Percentiles rank a stretch among this genome's conserved stretches.
Evolutionary conservation across 2,329 filamentous ascomycete species (phyloP).

Genomic region (Didymosphaeria variabile): DNA sequence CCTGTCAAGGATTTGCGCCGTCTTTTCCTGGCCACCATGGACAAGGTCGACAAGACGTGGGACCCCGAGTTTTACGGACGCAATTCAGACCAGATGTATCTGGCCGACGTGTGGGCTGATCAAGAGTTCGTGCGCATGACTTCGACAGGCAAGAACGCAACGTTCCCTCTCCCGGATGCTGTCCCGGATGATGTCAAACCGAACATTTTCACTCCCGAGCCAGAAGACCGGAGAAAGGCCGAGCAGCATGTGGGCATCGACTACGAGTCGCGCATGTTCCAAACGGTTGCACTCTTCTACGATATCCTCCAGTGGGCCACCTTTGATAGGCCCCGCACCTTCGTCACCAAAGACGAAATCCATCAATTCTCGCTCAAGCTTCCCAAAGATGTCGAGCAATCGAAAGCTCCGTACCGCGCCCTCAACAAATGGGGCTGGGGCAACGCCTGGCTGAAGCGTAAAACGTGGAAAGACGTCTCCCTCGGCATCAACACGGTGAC

Average conservation of each 20-base stretch:
- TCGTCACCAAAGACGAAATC: neutral
- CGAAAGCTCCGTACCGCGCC: neutral
- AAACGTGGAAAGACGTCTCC: slow-evolving; percentile 5
- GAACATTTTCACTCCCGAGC: neutral
- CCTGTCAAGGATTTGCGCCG: slow-evolving; percentile 1
- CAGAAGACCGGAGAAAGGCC: neutral
- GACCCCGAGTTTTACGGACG: neutral
- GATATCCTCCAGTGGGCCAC: slow-evolving; percentile 4
- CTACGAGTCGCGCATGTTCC: slow-evolving; percentile 3
- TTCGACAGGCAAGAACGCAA: neutral
- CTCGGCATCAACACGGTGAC: slow-evolving; percentile 7
- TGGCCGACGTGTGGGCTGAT: slow-evolving; percentile 5
- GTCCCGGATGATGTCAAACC: slow-evolving; percentile 1
- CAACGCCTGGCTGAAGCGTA: neutral
- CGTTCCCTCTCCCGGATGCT: neutral
- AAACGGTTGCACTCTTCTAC: slow-evolving; percentile 1
- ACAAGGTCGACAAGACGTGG: slow-evolving; percentile 5
- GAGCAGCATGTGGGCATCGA: slow-evolving; percentile 7
- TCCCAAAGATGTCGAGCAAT: neutral
- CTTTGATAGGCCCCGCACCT: neutral
- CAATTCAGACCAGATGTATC: slow-evolving; percentile 11
- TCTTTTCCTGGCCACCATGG: slow-evolving; percentile 8
- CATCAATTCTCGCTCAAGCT: neutral
- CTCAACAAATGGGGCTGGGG: neutral
- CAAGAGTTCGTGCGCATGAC: slow-evolving; percentile 12